Evolutionary conservation across 2,329 filamentous ascomycete genomes (phyloP), one percentile per base, ranked within the genome.

Genomic region (Tetracladium maxilliforme): DNA sequence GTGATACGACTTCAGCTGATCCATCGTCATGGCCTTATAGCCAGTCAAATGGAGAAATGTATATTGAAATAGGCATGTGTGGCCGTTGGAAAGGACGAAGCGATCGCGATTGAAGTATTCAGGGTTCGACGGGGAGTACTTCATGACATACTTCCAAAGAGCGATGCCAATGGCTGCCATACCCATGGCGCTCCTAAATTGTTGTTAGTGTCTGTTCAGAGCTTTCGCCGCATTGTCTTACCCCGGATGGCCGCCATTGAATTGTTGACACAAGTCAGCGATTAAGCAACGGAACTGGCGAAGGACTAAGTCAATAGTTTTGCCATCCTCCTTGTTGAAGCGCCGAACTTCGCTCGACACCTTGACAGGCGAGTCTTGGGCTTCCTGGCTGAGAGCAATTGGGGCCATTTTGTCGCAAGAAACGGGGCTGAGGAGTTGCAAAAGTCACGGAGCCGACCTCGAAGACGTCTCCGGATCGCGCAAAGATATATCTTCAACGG

Each of bases 211-310:
- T n/a, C 14, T 34, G 11, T n/a, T 21, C 10, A 21, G n/a, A 26
- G 21, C 13, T 23, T 14, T 10, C 9, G 18, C n/a, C 9, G n/a
- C n/a, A n/a, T n/a, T 2, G 19, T 30, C 55, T 36, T 52, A 71
- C 65, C 70, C 71, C n/a, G 70, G 71, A 39, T 78, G 72, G 0
- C 72, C 72, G 19, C 70, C 70, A 33, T 65, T 65, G 45, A 74
- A 78, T 35, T 77, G 71, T 42, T 77, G 61, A 38, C 71, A 77
- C 5, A 78, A 47, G 40, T 78, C 73, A 18, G 72, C 68, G 27
- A 78, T 70, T 17, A 77, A 47, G 23, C 64, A 49, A 25, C 72
- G 55, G 39, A 74, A 74, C 6, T 62, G 64, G 35, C 58, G 60
- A 24, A 76, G 46, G 2, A 71, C 64, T 11, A 63, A 41, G 22